Evolutionary conservation across 2,329 filamentous ascomycete genomes (phyloP).

Genomic region (Talaromyces rugulosus): DNA sequence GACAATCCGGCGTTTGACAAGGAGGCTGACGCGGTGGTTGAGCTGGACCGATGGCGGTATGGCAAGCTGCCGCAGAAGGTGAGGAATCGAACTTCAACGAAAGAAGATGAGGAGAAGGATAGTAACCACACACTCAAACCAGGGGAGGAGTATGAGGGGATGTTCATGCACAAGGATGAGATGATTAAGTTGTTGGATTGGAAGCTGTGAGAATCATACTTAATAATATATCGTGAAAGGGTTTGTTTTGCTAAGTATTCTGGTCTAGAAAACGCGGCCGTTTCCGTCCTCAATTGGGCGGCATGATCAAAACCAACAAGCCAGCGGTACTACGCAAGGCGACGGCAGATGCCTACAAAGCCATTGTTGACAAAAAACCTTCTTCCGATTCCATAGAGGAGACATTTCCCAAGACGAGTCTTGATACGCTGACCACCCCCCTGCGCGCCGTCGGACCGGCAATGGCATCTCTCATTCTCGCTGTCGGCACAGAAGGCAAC

Average conservation of each 20-base stretch:
- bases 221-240: constrained; percentile 15
- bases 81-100: constrained; percentile 9
- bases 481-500: constrained; percentile 21
- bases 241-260: not conserved
- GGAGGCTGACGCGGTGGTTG: constrained; percentile 24
- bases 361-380: constrained; percentile 7
- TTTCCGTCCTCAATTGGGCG: constrained; percentile 35
- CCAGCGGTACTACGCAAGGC: constrained; percentile 22
- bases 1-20: constrained; percentile 4
- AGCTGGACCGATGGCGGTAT: constrained; percentile 38
- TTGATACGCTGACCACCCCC: constrained; percentile 30
- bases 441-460: constrained; percentile 41
- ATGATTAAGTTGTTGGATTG: constrained; percentile 38
- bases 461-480: constrained; percentile 40
- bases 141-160: constrained; percentile 2
- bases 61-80: constrained; percentile 26
- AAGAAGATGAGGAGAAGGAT: constrained; percentile 11
- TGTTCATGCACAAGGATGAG: constrained; percentile 26
- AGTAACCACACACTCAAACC: constrained; percentile 17
- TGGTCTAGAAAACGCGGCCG: constrained; percentile 36
- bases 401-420: constrained; percentile 26
- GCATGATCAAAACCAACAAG: constrained; percentile 36
- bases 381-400: constrained; percentile 9
- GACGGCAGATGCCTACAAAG: constrained; percentile 24
- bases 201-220: constrained; percentile 36